phyloP scores from a whole-genome alignment of 1,139 yeast species.

The Diutina mesorugosa region DNA sequence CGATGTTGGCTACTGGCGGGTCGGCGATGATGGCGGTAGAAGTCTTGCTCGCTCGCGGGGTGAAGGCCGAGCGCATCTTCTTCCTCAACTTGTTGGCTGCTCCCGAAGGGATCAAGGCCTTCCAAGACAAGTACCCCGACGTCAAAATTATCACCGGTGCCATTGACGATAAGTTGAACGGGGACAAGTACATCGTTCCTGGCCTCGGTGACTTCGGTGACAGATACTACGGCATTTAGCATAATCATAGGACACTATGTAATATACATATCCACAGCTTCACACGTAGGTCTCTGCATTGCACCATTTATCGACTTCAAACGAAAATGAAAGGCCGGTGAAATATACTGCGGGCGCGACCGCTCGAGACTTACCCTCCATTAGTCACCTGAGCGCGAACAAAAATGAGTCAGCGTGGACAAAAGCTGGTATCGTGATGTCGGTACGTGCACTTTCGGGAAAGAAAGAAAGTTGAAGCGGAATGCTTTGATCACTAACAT shows the following conservation, averaged over 20 bases:
- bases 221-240: conserved; percentile 79
- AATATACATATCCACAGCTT: too few relatives aligned
- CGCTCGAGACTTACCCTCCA: background rate
- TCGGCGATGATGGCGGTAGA: conserved; percentile 96
- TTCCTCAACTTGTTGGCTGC: conserved; percentile 86
- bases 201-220: conserved; percentile 98
- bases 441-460: background rate
- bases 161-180: conserved; percentile 77
- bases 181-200: conserved; percentile 74
- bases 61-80: conserved; percentile 71
- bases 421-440: background rate
- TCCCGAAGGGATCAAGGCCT: conserved; percentile 81
- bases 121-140: conserved; percentile 67
- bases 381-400: background rate
- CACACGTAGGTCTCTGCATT: too few relatives aligned
- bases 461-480: too few relatives aligned
- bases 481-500: background rate
- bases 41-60: conserved; percentile 77
- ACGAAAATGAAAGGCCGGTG: background rate
- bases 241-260: background rate
- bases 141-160: conserved; percentile 90
- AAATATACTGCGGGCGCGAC: background rate
- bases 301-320: too few relatives aligned
- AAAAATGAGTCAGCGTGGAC: background rate
- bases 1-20: conserved; percentile 98